Percentiles rank a stretch among this genome's conserved stretches.
These are phyloP conservation scores for Exophiala oligosperma DNA, from an alignment of 2,329 filamentous ascomycete species.

Conservation along the genomic window DNA sequence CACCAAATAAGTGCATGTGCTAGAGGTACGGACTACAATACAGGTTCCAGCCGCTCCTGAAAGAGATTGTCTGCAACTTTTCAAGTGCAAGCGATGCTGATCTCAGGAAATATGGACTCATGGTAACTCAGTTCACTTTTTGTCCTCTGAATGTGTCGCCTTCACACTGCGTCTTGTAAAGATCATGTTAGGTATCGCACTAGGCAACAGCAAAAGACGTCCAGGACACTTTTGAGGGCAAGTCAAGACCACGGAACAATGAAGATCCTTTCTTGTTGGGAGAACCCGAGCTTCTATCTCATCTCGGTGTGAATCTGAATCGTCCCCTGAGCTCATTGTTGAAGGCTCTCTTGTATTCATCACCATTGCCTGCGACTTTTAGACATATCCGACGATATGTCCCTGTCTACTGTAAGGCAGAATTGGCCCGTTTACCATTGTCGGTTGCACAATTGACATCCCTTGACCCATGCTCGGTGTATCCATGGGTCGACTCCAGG, in stretches of 20 bases:
- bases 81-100: too few species aligned
- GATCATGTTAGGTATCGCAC: too few species aligned
- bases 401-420: conserved; percentile 7
- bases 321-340: neutral
- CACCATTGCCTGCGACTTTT: neutral
- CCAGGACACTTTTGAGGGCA: neutral
- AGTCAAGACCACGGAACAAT: neutral
- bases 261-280: neutral
- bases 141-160: too few species aligned
- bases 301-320: too few species aligned
- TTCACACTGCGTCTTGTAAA: too few species aligned
- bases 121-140: too few species aligned
- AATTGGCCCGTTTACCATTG: conserved; percentile 14
- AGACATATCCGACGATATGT: neutral
- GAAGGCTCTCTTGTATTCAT: neutral
- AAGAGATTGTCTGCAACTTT: too few species aligned
- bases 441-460: conserved; percentile 15
- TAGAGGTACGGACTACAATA: too few species aligned
- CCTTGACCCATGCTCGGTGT: neutral
- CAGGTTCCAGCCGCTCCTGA: too few species aligned
- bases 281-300: too few species aligned
- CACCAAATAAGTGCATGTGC: too few species aligned
- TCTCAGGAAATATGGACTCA: too few species aligned
- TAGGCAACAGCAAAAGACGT: neutral
- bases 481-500: neutral